Evolutionary conservation across 1,284 basidiomycete genomes (phyloP).

Genomic region (Trichosporon asahii): DNA sequence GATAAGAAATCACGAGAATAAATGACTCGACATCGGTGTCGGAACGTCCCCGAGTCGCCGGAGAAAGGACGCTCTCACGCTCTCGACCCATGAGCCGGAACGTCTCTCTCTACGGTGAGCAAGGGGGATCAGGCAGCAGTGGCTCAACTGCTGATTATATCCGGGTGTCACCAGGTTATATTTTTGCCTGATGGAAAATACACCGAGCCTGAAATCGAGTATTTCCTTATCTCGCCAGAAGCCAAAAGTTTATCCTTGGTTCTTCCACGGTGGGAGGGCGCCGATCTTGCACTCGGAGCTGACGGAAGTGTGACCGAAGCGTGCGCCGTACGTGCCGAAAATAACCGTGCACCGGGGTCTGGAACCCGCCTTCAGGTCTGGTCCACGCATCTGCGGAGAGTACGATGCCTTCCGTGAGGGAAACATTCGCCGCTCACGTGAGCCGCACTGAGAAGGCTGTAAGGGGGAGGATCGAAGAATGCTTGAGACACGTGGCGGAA

Average conservation of each 20-base stretch:
- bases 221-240: neutral
- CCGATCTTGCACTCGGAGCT: neutral
- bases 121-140: neutral
- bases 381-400: too few relatives aligned
- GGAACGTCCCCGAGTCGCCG: neutral
- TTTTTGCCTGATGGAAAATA: conserved; percentile 2
- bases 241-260: neutral
- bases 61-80: neutral
- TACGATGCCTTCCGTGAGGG: too few relatives aligned
- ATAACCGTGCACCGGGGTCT: neutral
- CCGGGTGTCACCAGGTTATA: neutral
- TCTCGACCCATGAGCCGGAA: neutral
- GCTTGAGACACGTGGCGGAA: neutral
- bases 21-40: neutral
- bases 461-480: neutral
- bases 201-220: conserved; percentile 4
- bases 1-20: neutral
- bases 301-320: neutral
- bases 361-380: too few relatives aligned
- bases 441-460: too few relatives aligned
- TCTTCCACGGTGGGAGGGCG: neutral
- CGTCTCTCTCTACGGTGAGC: neutral
- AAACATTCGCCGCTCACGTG: too few relatives aligned
- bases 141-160: neutral
- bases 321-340: neutral